phyloP scores from a whole-genome alignment of 805 yeast genomes.

The Komagataella mondaviorum region DNA sequence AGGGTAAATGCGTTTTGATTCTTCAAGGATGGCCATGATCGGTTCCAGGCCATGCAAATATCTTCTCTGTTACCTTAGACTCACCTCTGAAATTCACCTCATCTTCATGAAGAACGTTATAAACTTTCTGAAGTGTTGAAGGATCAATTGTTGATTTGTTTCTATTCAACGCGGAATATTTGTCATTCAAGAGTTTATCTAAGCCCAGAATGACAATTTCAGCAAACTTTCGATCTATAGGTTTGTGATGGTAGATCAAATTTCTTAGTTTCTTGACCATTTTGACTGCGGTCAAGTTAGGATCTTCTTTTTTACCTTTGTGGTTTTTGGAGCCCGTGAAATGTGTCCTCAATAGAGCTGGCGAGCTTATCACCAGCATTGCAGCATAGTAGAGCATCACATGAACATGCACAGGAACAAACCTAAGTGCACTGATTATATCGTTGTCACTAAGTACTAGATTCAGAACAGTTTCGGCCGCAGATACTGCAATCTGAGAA shows the following conservation, averaged over 20 bases:
- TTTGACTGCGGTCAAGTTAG: slow-evolving; percentile 22
- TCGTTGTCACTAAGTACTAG: slow-evolving; percentile 47
- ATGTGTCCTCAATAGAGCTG: slow-evolving; percentile 11
- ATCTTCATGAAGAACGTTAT: background rate
- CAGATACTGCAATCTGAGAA: slow-evolving; percentile 38
- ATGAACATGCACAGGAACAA: slow-evolving; percentile 63
- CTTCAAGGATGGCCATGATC: slow-evolving; percentile 47
- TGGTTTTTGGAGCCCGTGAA: slow-evolving; percentile 2
- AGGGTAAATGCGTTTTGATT: background rate
- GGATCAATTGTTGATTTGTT: slow-evolving; percentile 3
- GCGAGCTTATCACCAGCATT: slow-evolving; percentile 37
- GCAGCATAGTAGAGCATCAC: slow-evolving; percentile 62
- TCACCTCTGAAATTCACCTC: slow-evolving; percentile 1
- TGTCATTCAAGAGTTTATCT: slow-evolving; percentile 14
- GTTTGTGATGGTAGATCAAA: slow-evolving; percentile 28
- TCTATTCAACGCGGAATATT: slow-evolving; percentile 12
- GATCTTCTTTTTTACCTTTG: slow-evolving; percentile 12
- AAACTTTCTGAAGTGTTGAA: slow-evolving; percentile 8
- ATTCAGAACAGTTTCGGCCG: slow-evolving; percentile 51
- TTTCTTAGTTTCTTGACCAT: slow-evolving; percentile 29
- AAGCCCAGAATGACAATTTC: slow-evolving; percentile 21
- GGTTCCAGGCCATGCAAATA: slow-evolving; percentile 54
- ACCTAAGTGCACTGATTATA: slow-evolving; percentile 38
- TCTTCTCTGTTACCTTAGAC: slow-evolving; percentile 12
- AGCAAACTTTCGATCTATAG: slow-evolving; percentile 41